These are phyloP conservation scores for Fusarium cyanostomum DNA, from an alignment of 2,329 filamentous ascomycete species.

Conservation along the genomic window DNA sequence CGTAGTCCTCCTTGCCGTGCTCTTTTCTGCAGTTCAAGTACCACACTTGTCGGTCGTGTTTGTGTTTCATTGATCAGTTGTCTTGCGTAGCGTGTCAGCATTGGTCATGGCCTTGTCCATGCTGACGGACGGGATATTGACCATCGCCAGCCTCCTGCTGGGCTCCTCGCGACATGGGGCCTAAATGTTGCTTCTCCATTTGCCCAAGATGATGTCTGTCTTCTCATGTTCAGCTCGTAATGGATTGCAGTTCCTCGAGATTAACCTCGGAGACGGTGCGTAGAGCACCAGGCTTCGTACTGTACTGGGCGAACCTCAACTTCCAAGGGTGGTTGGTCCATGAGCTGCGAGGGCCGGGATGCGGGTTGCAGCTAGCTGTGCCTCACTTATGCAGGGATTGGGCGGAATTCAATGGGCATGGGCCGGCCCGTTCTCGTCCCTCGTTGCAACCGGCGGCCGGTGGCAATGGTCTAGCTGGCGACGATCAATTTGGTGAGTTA, in stretches of 20 bases:
- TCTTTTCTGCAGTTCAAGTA: neutral
- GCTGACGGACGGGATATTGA: neutral
- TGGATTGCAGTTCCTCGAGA: neutral
- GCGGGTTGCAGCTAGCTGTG: slow-evolving; percentile 10
- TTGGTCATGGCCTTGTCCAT: neutral
- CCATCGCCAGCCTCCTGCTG: neutral
- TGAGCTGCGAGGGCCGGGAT: slow-evolving; percentile 1
- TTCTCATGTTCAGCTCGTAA: neutral
- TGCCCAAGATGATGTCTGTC: neutral
- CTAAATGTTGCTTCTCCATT: neutral
- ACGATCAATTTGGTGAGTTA: slow-evolving; percentile 22
- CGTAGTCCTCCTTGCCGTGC: slow-evolving; percentile 3
- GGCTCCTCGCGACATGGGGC: neutral
- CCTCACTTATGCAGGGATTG: slow-evolving; percentile 27
- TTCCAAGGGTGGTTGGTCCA: neutral
- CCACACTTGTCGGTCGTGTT: slow-evolving; percentile 11
- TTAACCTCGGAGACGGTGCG: neutral
- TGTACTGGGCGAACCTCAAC: neutral
- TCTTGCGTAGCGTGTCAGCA: neutral
- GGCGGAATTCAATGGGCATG: slow-evolving; percentile 37
- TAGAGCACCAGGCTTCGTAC: neutral
- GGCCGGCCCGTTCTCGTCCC: slow-evolving; percentile 38
- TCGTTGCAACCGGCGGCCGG: slow-evolving; percentile 24
- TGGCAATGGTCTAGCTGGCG: slow-evolving; percentile 24
- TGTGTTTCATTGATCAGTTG: neutral